phyloP scores from a whole-genome alignment of 768 basidiomycete species.

The Phlegmacium glaucopus region DNA sequence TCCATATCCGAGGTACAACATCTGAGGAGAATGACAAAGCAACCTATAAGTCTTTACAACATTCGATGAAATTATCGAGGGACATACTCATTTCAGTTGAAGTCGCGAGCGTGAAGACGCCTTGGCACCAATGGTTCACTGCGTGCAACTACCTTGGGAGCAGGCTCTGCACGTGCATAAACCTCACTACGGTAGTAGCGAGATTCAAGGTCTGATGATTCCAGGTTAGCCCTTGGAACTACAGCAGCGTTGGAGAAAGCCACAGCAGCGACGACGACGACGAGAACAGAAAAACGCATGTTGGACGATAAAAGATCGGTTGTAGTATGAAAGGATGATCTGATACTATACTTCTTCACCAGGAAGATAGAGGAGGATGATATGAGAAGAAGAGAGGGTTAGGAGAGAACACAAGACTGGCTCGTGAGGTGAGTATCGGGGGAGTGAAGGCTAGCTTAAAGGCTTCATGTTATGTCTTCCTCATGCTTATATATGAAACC shows the following conservation, averaged over 20 bases:
- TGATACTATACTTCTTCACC: constrained; percentile 18
- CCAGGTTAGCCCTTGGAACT: constrained; percentile 21
- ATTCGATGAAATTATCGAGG: background rate
- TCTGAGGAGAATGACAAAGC: background rate
- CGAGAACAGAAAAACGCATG: constrained; percentile 26
- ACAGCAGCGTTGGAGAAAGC: constrained; percentile 24
- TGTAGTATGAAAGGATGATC: background rate
- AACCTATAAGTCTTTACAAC: background rate
- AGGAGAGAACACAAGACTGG: constrained; percentile 31
- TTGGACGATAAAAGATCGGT: constrained; percentile 4
- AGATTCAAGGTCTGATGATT: constrained; percentile 14
- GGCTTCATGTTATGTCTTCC: background rate
- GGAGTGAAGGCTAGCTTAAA: constrained; percentile 34
- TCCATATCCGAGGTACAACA: too few relatives aligned
- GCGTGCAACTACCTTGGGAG: background rate
- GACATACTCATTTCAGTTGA: background rate
- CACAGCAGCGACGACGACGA: constrained; percentile 19
- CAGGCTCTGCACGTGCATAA: constrained; percentile 12
- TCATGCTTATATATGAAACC: constrained; percentile 5
- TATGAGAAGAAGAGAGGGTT: constrained; percentile 3
- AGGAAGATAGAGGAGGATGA: constrained; percentile 16
- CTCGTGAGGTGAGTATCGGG: constrained; percentile 23
- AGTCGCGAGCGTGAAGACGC: background rate
- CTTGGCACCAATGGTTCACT: background rate
- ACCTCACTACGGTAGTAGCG: constrained; percentile 19